Evolutionary conservation across 2,329 filamentous ascomycete genomes (phyloP).

Genomic region (Colletotrichum godetiae): DNA sequence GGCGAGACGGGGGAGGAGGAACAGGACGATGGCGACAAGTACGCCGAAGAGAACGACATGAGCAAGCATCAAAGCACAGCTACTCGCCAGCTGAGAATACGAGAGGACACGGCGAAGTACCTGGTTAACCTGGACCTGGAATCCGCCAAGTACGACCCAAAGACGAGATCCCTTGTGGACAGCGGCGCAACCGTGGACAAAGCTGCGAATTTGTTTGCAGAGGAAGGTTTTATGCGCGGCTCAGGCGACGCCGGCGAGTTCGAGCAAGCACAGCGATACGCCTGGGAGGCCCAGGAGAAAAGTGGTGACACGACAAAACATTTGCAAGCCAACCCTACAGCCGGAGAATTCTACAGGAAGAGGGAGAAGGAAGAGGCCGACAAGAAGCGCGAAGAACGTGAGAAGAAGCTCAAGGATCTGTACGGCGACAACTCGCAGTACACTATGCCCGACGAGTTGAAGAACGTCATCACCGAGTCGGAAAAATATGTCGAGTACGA

Average conservation of each 20-base stretch:
- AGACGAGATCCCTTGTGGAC: slow-evolving; percentile 91
- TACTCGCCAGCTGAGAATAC: slow-evolving; percentile 88
- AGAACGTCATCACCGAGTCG: slow-evolving; percentile 75
- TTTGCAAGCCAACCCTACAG: slow-evolving; percentile 95
- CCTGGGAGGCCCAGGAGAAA: slow-evolving; percentile 94
- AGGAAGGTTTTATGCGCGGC: slow-evolving; percentile 90
- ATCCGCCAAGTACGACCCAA: slow-evolving; percentile 97
- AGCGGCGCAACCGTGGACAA: slow-evolving; percentile 83
- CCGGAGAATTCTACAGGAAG: slow-evolving; percentile 85
- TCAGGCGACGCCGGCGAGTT: slow-evolving; percentile 95
- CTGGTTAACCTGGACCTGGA: slow-evolving; percentile 94
- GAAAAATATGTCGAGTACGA: slow-evolving; percentile 96
- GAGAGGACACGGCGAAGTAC: slow-evolving; percentile 98
- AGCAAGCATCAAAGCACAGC: slow-evolving; percentile 91
- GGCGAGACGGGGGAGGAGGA: slow-evolving; percentile 62
- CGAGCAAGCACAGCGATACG: slow-evolving; percentile 87
- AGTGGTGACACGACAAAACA: slow-evolving; percentile 84
- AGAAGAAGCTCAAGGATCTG: slow-evolving; percentile 80
- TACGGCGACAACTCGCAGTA: slow-evolving; percentile 76
- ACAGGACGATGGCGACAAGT: slow-evolving; percentile 74
- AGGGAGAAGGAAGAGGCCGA: slow-evolving; percentile 82
- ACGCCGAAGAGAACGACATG: slow-evolving; percentile 97
- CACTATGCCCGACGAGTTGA: slow-evolving; percentile 69
- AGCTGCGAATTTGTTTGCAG: slow-evolving; percentile 85
- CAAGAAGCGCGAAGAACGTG: slow-evolving; percentile 73